Base-by-base conservation (phyloP, 129 eudicot species). In the Mikania micrantha region DNA sequence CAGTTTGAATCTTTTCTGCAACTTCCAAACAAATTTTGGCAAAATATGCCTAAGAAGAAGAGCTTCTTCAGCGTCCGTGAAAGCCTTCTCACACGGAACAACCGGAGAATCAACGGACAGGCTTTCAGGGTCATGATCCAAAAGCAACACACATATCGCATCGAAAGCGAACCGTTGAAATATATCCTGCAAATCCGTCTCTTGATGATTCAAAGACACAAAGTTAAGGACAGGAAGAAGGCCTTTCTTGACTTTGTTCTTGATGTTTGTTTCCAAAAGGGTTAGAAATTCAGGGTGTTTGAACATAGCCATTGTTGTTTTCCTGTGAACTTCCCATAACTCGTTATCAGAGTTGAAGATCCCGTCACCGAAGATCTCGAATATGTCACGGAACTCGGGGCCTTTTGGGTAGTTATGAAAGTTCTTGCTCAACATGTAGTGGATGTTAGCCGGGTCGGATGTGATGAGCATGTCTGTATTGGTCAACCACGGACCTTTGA, bases 391-490 rank as follows among this genome's bases (percentile, higher is more conserved):
- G 17, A 42, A 75, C 3, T 75, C 28, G 3, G 60, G 62, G 2
- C 78, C 78, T 27, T 74, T 74, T 7, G 65, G 72, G 35, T 48
- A 74, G 66, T 74, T 74, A 0, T 28, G 4, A 50, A 74, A 74
- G 50, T 74, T 64, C n/a, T 63, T 72, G 34, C 60, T 72, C 48
- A 72, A 19, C 34, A 74, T 22, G 21, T 66, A 29, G 57, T 66
- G 73, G 1, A 71, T 54, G 41, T 78, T 78, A 4, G 64, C 60
- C 0, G 82, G 82, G 47, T 78, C 64, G 6, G 66, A 50, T 4
- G 74, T 78, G 42, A 65, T 3, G 1, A 78, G 27, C 31, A 34
- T 29, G 52, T 72, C 70, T 48, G 48, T 57, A 5, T 45, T 44
- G 8, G 53, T 16, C 22, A 77, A 71, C 45, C 68, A 36, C 7